Evolutionary conservation across 2,329 filamentous ascomycete species (phyloP), one percentile per base, ranked within the genome.

Genomic region (Lasiodiplodia gonubiensis): DNA sequence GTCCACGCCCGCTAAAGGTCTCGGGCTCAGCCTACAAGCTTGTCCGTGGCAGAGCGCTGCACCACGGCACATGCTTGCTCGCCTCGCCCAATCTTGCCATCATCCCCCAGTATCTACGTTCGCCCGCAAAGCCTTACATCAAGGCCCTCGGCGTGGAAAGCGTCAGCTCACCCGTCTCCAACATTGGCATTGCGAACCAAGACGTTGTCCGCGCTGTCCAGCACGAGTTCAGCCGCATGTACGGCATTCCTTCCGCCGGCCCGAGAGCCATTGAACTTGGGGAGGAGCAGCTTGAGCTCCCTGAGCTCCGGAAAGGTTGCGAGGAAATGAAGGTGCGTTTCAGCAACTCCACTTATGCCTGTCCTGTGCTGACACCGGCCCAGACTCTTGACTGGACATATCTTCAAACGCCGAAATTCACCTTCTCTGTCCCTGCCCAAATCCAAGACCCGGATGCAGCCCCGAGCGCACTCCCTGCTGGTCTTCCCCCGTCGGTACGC

Each of bases 21-120:
- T 97, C 93, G 0, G 95, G 95, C 1, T 97, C 93, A 0, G 95
- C 95, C 12, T 99, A 97, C 81, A 98, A 98, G 79, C 84, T 99
- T 65, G 97, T 92, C 0, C 85, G 92, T 27, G 82, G 88, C 59
- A 86, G 94, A 53, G 90, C 93, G 8, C 83, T 99, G 68, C 95
- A 99, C 79, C 95, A 99, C 79, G 95, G 94, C 8, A 99, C 95
- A 0, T 95, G 93, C 74, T 84, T 99, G 52, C 83, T 98, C 2
- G 84, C 86, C 39, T 94, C 92, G 65, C 90, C 90, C 2, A 92
- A 97, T 75, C 82, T 98, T 51, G 77, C 81, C 35, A 80, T 83
- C 49, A 91, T 98, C 33, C 88, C 89, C 1, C 80, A 85, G 2
- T 88, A 94, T 73, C 79, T 99, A 70, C 86, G 87, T 25, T 93